Evolutionary conservation across 1,284 basidiomycete genomes (phyloP).

Genomic region (Farysia itapuensis): DNA sequence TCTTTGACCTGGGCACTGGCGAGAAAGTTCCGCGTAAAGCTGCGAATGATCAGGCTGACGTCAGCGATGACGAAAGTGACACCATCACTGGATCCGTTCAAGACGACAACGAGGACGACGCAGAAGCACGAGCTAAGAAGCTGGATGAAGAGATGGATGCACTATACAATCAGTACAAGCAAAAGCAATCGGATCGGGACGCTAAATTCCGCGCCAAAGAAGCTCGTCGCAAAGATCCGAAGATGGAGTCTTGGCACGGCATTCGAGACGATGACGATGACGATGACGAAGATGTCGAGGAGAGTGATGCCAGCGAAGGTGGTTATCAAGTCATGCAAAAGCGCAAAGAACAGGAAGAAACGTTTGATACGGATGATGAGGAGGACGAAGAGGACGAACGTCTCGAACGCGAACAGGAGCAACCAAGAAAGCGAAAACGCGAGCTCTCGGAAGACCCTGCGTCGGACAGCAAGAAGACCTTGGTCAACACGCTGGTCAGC

Average conservation of each 20-base stretch:
- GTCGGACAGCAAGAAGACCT: slow-evolving; percentile 25
- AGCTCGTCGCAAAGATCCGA: slow-evolving; percentile 72
- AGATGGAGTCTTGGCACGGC: slow-evolving; percentile 57
- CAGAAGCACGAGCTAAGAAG: slow-evolving; percentile 63
- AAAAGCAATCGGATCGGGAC: slow-evolving; percentile 79
- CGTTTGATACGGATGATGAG: slow-evolving; percentile 64
- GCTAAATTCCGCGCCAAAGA: slow-evolving; percentile 87
- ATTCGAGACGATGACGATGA: slow-evolving; percentile 45
- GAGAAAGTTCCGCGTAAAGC: slow-evolving; percentile 27
- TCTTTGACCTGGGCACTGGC: slow-evolving; percentile 47
- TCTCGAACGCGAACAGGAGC: slow-evolving; percentile 9
- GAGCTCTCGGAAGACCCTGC: slow-evolving; percentile 10
- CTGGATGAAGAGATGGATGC: slow-evolving; percentile 85
- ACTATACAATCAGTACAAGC: slow-evolving; percentile 84
- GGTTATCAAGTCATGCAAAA: slow-evolving; percentile 75
- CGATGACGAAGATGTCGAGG: slow-evolving; percentile 57
- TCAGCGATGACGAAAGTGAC: slow-evolving; percentile 61
- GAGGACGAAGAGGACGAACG: slow-evolving; percentile 60
- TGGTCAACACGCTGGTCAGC: slow-evolving; percentile 38
- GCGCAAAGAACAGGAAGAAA: slow-evolving; percentile 67
- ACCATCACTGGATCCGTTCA: slow-evolving; percentile 67
- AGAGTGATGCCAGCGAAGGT: slow-evolving; percentile 61
- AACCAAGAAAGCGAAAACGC: slow-evolving; percentile 43
- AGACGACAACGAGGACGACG: slow-evolving; percentile 63
- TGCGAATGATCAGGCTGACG: slow-evolving; percentile 61